Evolutionary conservation across 2,329 filamentous ascomycete species (phyloP).

Genomic region (Penicillium sclerotiorum): DNA sequence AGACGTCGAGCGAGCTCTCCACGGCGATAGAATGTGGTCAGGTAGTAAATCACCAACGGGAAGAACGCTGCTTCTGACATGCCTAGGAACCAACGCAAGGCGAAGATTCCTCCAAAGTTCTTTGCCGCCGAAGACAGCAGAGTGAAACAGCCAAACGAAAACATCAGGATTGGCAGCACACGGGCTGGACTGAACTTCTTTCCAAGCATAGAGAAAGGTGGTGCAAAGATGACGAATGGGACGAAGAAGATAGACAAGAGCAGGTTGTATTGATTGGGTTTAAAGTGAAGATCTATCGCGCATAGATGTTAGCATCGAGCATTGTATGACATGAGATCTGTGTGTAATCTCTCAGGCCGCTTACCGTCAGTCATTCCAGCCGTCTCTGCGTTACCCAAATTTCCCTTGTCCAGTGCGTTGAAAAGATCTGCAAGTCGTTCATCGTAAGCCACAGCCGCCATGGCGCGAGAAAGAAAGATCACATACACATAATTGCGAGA

Average conservation of each 20-base stretch:
- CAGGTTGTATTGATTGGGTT: slow-evolving; percentile 67
- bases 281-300: slow-evolving; percentile 61
- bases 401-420: slow-evolving; percentile 55
- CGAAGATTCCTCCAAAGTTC: slow-evolving; percentile 68
- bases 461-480: slow-evolving; percentile 1
- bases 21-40: slow-evolving; percentile 69
- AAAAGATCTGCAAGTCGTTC: slow-evolving; percentile 53
- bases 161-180: slow-evolving; percentile 69
- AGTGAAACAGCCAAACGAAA: slow-evolving; percentile 67
- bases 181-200: slow-evolving; percentile 68
- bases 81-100: slow-evolving; percentile 69
- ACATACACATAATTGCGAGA: slow-evolving; percentile 58
- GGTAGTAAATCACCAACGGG: slow-evolving; percentile 67
- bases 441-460: not conserved
- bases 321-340: not conserved
- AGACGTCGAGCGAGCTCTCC: slow-evolving; percentile 71
- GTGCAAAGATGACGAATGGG: slow-evolving; percentile 71
- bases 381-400: slow-evolving; percentile 61
- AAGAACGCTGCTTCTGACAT: slow-evolving; percentile 71
- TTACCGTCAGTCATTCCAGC: slow-evolving; percentile 49
- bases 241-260: slow-evolving; percentile 74
- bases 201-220: slow-evolving; percentile 66
- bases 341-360: not conserved
- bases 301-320: not conserved
- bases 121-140: slow-evolving; percentile 58